Percentiles rank a stretch among this genome's conserved stretches.
Evolutionary conservation across 2,329 filamentous ascomycete species (phyloP).

Genomic region (Cytospora mali): DNA sequence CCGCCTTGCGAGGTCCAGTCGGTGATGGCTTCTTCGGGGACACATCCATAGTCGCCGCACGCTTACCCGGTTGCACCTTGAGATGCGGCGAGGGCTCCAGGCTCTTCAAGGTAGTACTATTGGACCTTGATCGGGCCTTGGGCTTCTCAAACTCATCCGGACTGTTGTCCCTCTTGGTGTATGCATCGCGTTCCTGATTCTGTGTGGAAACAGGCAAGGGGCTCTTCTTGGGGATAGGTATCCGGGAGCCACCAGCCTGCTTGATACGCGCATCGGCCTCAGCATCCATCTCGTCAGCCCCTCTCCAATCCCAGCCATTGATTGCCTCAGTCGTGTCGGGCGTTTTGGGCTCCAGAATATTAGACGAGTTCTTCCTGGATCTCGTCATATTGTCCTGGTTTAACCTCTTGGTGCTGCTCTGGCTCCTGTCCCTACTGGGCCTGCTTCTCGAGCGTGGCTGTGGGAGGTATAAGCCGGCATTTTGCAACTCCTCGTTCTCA

Average conservation of each 20-base stretch:
- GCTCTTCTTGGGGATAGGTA: slow-evolving; percentile 82
- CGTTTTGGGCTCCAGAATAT: slow-evolving; percentile 40
- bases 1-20: slow-evolving; percentile 47
- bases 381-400: slow-evolving; percentile 37
- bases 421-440: slow-evolving; percentile 47
- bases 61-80: slow-evolving; percentile 41
- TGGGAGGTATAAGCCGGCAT: slow-evolving; percentile 69
- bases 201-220: slow-evolving; percentile 73
- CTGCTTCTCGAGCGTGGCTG: slow-evolving; percentile 56
- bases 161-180: slow-evolving; percentile 60
- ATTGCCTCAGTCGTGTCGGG: slow-evolving; percentile 46
- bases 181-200: slow-evolving; percentile 73
- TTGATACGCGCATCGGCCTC: slow-evolving; percentile 54
- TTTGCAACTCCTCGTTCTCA: slow-evolving; percentile 78
- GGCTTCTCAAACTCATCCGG: slow-evolving; percentile 59
- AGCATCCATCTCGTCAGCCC: slow-evolving; percentile 75
- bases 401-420: slow-evolving; percentile 37
- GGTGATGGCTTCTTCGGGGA: slow-evolving; percentile 56
- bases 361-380: slow-evolving; percentile 52
- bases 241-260: slow-evolving; percentile 72
- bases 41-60: slow-evolving; percentile 47
- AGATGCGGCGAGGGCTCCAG: slow-evolving; percentile 51
- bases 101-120: slow-evolving; percentile 65
- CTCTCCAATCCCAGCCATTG: slow-evolving; percentile 68
- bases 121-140: slow-evolving; percentile 63